phyloP scores from a whole-genome alignment of 257 asterid species.

The Misopates orontium region DNA sequence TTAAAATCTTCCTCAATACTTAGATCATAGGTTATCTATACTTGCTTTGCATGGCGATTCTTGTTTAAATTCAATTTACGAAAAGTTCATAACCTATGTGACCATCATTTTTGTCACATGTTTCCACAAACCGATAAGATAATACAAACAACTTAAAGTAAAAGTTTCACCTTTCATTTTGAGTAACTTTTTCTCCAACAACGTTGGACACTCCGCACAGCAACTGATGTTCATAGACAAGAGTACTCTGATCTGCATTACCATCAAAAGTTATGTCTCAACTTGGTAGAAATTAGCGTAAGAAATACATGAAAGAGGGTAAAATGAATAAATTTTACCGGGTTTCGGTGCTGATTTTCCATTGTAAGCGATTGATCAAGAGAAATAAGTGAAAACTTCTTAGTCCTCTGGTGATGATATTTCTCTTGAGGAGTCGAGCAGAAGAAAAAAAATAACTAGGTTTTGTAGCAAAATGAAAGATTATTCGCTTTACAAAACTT shows the following conservation, averaged over 20 bases:
- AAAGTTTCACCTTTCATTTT: slow-evolving; percentile 29
- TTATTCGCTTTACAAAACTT: too few relatives aligned
- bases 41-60: background rate
- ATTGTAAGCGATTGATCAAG: slow-evolving; percentile 21
- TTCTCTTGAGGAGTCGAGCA: too few relatives aligned
- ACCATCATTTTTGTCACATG: background rate
- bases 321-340: slow-evolving; percentile 3
- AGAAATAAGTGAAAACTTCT: background rate
- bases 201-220: slow-evolving; percentile 28
- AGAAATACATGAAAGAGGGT: background rate
- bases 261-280: background rate
- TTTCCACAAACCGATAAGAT: background rate
- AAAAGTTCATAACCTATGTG: too few relatives aligned
- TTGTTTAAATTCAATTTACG: too few relatives aligned
- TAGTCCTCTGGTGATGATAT: background rate
- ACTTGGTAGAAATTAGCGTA: background rate
- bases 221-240: slow-evolving; percentile 32
- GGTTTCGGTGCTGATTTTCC: slow-evolving; percentile 26
- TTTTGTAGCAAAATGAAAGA: too few relatives aligned
- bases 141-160: background rate
- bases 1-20: background rate
- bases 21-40: too few relatives aligned
- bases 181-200: slow-evolving; percentile 25
- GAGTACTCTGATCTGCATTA: slow-evolving; percentile 28
- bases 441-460: too few relatives aligned